Base-by-base conservation (phyloP, 305 asterid species). In the Andrographis paniculata region DNA sequence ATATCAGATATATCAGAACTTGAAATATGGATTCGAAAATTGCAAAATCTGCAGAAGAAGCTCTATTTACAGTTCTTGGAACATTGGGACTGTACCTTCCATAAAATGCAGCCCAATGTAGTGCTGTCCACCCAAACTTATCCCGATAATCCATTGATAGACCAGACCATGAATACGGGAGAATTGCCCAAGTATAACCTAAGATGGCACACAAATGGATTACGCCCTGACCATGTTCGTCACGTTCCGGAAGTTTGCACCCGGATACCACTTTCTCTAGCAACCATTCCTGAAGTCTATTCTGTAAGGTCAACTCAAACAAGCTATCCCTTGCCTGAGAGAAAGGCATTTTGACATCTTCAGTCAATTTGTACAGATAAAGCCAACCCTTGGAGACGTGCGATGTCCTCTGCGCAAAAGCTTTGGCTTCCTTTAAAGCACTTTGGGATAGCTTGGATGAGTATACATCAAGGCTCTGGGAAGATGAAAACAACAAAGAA, bases 151-250 rank as follows among this genome's bases (percentile, higher is more conserved):
- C 94, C 69, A 87, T 17, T 7, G 99, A 84, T 61, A 92, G 65
- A 44, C 91, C 94, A 18, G 99, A 76, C 74, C 77, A 82, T 14
- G 86, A 69, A 59, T 57, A 92, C 9, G 84, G 97, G 64, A 70
- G 58, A 49, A 91, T 72, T 53, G 93, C 87, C 99, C 96, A 91
- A 13, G 89, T 68, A 67, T 86, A 91, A 58, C 88, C 95, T 7
- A 91, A 81, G 65, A 91, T 68, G 38, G 95, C 93, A 72, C 99
- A 91, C 70, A 91, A 72, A 71, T 92, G 99, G 60, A 92, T 84
- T 20, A 84, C 95, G 17, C 95, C 85, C 65, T 74, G 95, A 70
- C 99, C 97, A 67, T 79, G 79, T 58, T 81, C 88, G 65, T 84
- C 99, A 45, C 80, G 82, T 59, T 80, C 94, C 14, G 88, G 50